Conservation (phyloP, 176 grass and related monocot genomes). For the Triticum aestivum region IWGSC_CS_RefSeq_v2.1 NC_057809.1:17324237-17324736, state of each 20-base stretch:
- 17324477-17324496: neutral
- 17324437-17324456: neutral
- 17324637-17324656: neutral
- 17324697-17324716: neutral
- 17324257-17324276: neutral
- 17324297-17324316: neutral
- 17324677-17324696: neutral
- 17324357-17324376: neutral
- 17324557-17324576: neutral
- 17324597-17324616: accelerated
- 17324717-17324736: neutral
- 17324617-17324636: neutral
- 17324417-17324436: neutral
- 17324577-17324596: neutral
- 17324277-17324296: neutral
- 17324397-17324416: neutral
- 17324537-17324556: neutral
- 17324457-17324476: neutral
- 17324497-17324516: neutral
- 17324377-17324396: neutral
- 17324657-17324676: neutral
- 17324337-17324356: neutral
- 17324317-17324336: neutral
- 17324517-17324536: neutral
- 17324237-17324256: neutral